phyloP scores from a whole-genome alignment of 305 asterid species.

The Andrographis paniculata region DNA sequence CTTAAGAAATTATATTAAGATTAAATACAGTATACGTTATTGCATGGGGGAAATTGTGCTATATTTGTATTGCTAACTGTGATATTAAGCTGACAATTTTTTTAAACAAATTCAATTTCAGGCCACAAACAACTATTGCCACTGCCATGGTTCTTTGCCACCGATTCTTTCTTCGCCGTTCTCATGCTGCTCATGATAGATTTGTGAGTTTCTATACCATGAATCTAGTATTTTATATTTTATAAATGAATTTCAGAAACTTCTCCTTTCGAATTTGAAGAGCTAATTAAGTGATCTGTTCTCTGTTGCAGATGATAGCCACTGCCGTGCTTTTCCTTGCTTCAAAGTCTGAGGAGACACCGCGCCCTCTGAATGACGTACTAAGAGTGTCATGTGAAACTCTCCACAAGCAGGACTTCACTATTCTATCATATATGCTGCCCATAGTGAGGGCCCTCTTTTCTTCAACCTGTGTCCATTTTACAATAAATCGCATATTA shows the following conservation, averaged over 20 bases:
- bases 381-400: constrained; percentile 69
- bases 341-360: constrained; percentile 91
- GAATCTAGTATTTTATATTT: neutral
- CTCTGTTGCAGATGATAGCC: constrained; percentile 69
- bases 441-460: constrained; percentile 57
- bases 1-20: neutral
- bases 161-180: constrained; percentile 83
- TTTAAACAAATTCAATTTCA: constrained; percentile 35
- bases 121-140: constrained; percentile 92
- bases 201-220: constrained; percentile 45
- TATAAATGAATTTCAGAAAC: neutral
- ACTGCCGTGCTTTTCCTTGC: constrained; percentile 91
- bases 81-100: neutral
- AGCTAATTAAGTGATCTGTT: constrained; percentile 20
- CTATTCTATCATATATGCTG: constrained; percentile 50
- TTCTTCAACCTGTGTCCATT: constrained; percentile 7
- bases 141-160: constrained; percentile 97
- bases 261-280: constrained; percentile 5
- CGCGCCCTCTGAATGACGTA: constrained; percentile 79
- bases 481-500: too few relatives aligned
- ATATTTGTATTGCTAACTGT: neutral
- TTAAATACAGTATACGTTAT: neutral
- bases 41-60: neutral
- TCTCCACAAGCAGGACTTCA: constrained; percentile 68
- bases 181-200: constrained; percentile 98